A percentile compares a stretch with the other conserved stretches of the same genome.
These are phyloP conservation scores for Ramularia endophylla DNA, from an alignment of 2,329 filamentous ascomycete genomes.

Conservation along the genomic window DNA sequence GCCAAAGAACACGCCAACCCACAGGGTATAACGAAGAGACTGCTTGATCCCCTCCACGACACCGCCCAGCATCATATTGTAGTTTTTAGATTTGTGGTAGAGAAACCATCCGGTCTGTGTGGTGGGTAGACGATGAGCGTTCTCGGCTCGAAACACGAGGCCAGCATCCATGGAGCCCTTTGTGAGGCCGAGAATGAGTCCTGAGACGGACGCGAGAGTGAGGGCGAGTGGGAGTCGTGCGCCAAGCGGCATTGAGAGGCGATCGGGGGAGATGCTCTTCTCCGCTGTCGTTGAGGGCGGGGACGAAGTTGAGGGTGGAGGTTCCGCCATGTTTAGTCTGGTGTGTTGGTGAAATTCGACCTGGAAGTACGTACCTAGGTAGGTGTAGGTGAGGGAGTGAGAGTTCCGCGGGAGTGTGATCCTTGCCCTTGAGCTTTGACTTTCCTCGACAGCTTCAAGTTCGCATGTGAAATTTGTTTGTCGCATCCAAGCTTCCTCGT, in stretches of 20 bases:
- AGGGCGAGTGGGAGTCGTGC: constrained; percentile 28
- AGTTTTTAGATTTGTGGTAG: constrained; percentile 99
- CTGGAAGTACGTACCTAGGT: too few relatives aligned
- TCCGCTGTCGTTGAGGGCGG: constrained; percentile 6
- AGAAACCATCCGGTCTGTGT: constrained; percentile 87
- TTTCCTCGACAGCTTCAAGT: too few relatives aligned
- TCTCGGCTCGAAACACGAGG: constrained; percentile 87
- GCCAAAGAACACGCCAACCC: constrained; percentile 69
- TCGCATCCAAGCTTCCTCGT: too few relatives aligned
- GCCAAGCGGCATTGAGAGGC: constrained; percentile 29
- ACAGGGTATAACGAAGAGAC: constrained; percentile 63
- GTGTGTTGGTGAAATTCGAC: too few relatives aligned
- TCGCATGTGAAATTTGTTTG: too few relatives aligned
- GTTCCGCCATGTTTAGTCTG: background rate
- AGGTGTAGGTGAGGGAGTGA: too few relatives aligned
- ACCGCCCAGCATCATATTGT: constrained; percentile 72
- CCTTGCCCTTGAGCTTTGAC: too few relatives aligned
- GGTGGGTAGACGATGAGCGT: constrained; percentile 85
- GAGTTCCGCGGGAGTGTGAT: too few relatives aligned
- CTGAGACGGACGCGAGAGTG: constrained; percentile 20
- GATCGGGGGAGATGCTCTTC: constrained; percentile 8
- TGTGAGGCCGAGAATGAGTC: constrained; percentile 28
- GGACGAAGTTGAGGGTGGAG: constrained; percentile 2
- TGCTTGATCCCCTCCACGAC: constrained; percentile 72
- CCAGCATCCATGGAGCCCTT: constrained; percentile 40